Base-by-base conservation (phyloP, 2,329 filamentous ascomycete genomes). In the Zymoseptoria ardabiliae region DNA sequence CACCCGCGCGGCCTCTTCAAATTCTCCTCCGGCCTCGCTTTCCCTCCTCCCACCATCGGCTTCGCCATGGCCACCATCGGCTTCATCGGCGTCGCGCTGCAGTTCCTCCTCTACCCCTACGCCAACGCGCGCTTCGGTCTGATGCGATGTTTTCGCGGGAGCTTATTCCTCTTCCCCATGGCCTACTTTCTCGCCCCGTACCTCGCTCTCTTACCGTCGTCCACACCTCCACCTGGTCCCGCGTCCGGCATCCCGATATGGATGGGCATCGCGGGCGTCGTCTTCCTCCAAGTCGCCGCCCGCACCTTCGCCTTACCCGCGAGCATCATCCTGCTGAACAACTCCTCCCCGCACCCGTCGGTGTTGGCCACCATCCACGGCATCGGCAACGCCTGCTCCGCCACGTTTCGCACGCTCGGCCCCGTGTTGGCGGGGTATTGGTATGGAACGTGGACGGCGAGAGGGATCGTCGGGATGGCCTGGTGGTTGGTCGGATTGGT, bases 31-130 rank as follows among this genome's bases (percentile, higher is more conserved):
- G 90, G 90, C 1, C 78, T 94, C 0, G 88, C 88, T n/a, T 81
- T 94, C 56, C 82, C 83, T 0, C 85, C 89, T 0, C 80, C 82
- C 1, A 82, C 83, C 2, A 87, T 94, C 30, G 90, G 90, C n/a
- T 76, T 89, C 50, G 88, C 88, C 4, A 91, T 92, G 77, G 85
- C 89, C 2, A 85, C 89, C 55, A 81, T 94, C 17, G 90, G 90
- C 8, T 74, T 83, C 54, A 85, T 93, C 50, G 90, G 90, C n/a
- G 87, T 94, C 45, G 76, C 79, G 0, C 77, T 94, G 52, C 88
- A 90, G 70, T 80, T 90, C 21, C 78, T 88, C 54, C 75, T 90
- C 9, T 93, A 92, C 69, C 89, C 89, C 1, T 74, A 75, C 28
- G 75, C 91, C 19, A 89, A 89, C 53, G 76, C 79, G 1, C 81